Evolutionary conservation across 768 basidiomycete species (phyloP).

Genomic region (Termitomyces sp.): DNA sequence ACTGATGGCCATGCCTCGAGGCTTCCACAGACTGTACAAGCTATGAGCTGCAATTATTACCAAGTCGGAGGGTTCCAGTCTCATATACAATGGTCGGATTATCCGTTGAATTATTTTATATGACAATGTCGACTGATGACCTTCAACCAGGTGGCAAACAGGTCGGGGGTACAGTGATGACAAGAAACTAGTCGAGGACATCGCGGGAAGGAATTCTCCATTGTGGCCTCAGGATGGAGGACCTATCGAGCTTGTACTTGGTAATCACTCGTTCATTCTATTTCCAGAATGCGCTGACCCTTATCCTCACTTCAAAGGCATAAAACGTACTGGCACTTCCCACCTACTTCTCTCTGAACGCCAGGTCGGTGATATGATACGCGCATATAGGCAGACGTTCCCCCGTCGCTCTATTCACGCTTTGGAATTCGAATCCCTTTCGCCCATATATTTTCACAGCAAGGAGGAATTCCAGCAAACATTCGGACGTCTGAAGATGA

Average conservation of each 20-base stretch:
- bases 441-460: conserved; percentile 38
- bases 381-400: conserved; percentile 8
- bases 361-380: conserved; percentile 21
- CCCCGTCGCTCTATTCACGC: conserved; percentile 12
- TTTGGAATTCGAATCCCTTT: conserved; percentile 36
- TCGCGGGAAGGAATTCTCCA: conserved; percentile 23
- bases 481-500: conserved; percentile 31
- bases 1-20: background rate
- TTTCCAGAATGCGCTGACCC: background rate
- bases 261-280: conserved; percentile 17
- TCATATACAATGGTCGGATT: conserved; percentile 18
- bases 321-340: conserved; percentile 36
- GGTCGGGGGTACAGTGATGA: conserved; percentile 23
- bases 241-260: conserved; percentile 37
- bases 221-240: conserved; percentile 18
- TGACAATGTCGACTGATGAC: background rate
- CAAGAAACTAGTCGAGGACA: conserved; percentile 22
- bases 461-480: conserved; percentile 29
- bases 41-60: conserved; percentile 16
- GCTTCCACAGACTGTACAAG: background rate
- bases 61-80: conserved; percentile 23
- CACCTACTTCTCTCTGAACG: conserved; percentile 36
- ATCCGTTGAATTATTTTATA: background rate
- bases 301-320: conserved; percentile 27
- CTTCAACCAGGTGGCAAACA: background rate